Base-by-base conservation (phyloP, 305 asterid genomes). In the Solanum aculeatissimum region DNA sequence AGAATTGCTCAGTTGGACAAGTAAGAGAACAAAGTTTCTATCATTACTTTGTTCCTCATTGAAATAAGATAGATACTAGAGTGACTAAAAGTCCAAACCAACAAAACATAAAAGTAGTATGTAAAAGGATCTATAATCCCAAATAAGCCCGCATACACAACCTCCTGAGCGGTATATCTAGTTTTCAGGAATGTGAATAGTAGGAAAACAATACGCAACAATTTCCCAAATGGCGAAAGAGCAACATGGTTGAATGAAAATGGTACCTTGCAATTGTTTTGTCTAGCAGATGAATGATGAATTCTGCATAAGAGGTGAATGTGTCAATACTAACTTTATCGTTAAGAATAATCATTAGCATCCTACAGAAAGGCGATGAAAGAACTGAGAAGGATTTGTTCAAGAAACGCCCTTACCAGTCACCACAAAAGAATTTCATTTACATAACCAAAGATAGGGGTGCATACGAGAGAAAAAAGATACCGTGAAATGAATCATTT, bases 181-280 rank as follows among this genome's bases (percentile, higher is more conserved):
- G 66, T 60, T 60, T 60, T 60, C 2, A 11, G 68, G 12, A 60
- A 23, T 11, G 68, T 10, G 68, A 60, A 60, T 60, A 60, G 8
- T 60, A 23, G 9, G 68, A 60, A 58, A 2, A 60, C 23, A 60
- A 60, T 3, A 8, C 4, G 8, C 9, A 21, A 60, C 32, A 23
- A 23, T 21, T 2, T 53, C 7, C 13, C 49, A 78, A 29, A 53
- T 19, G 83, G 43, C 9, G 0, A 16, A 75, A 49, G 45, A 75
- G 42, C 63, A 74, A 32, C 13, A 83, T 13, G 21, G 2, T 74
- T 70, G 32, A 80, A 12, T 43, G 81, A 68, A 79, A 87, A 81
- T 29, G n/a, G 49, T 92, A 95, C 97, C 98, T 94, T 83, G 97
- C 98, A 86, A 95, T 91, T 82, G 91, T 83, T 87, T 94, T 94